Percentiles rank a stretch among this genome's conserved stretches.
Conservation (phyloP, 805 yeast genomes). For the Helenozyma baotianmanensis region DNA sequence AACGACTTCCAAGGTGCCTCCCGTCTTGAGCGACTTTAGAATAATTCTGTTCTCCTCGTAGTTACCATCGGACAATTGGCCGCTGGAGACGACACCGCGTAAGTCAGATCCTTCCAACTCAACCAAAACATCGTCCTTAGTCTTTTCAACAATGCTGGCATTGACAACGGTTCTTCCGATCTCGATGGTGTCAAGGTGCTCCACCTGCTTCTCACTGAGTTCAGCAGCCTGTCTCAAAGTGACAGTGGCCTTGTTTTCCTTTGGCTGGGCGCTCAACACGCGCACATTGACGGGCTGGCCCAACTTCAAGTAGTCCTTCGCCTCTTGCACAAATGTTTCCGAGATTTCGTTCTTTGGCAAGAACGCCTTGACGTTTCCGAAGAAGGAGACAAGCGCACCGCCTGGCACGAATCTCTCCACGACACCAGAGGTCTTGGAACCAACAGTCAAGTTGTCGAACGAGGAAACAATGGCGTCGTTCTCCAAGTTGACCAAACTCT, state of each 20-base stretch:
- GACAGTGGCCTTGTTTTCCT: slow-evolving; percentile 55
- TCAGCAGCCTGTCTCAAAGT: slow-evolving; percentile 67
- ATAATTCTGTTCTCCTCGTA: slow-evolving; percentile 66
- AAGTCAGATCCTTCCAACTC: slow-evolving; percentile 47
- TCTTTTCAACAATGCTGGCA: slow-evolving; percentile 66
- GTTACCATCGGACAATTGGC: slow-evolving; percentile 75
- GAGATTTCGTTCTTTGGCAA: slow-evolving; percentile 86
- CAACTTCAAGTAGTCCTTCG: slow-evolving; percentile 70
- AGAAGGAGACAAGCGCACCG: slow-evolving; percentile 84
- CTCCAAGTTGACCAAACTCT: slow-evolving; percentile 68
- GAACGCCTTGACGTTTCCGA: slow-evolving; percentile 72
- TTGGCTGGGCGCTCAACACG: slow-evolving; percentile 51
- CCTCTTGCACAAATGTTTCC: slow-evolving; percentile 76
- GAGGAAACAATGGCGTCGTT: slow-evolving; percentile 46
- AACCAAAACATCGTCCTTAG: slow-evolving; percentile 67
- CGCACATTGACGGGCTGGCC: slow-evolving; percentile 82
- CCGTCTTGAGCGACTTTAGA: slow-evolving; percentile 59
- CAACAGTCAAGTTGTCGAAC: slow-evolving; percentile 37
- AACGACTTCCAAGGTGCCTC: slow-evolving; percentile 56
- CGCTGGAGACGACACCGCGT: slow-evolving; percentile 68
- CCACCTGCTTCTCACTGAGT: slow-evolving; percentile 43
- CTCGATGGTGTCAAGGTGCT: slow-evolving; percentile 42
- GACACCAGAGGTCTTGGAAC: slow-evolving; percentile 63
- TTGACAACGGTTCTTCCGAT: slow-evolving; percentile 61
- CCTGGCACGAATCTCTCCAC: slow-evolving; percentile 64